Base-by-base conservation (phyloP, 176 grass and related monocot genomes). In the bread wheat (Triticum aestivum) region DNA sequence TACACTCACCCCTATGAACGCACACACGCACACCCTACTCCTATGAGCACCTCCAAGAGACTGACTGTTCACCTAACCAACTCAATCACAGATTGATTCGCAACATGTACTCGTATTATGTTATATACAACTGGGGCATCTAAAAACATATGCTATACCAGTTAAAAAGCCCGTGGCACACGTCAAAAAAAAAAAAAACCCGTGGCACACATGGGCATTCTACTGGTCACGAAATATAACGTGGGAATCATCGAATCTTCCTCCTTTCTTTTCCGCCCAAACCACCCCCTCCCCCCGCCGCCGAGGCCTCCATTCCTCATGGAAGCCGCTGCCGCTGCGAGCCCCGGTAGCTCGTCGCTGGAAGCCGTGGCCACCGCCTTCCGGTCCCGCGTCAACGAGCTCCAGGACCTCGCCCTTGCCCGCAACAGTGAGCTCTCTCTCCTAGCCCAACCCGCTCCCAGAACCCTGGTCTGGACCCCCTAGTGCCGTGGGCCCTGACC, bases 381-480 rank as follows among this genome's bases (percentile, higher is more conserved):
- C 93, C 78, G 83, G 20, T 86, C 88, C 47, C 89, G 86, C 56
- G 89, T 98, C 67, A 65, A 37, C 54, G 93, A 94, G 80, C 91
- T 98, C 52, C 96, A 94, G 81, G 90, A 94, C 21, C 91, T 98
- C 47, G 91, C 93, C 74, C 80, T 98, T 80, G 96, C 96, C 73
- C 91, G 96, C 86, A 98, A 92, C 90, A 98, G 96, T 98, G 90
- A 76, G 52, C 45, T 12, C 59, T 29, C 2, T 67, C 29, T 79
- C 41, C 38, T 34, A 35, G 27, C 61, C 21, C 20, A 62, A 17
- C 83, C 69, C 80, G 9, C 32, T 45, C 59, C 38, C 70, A 18
- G 84, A 82, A 71, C 89, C 82, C 87, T 81, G 76, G 84, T 34
- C 11, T 61, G 37, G 41, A 54, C 15, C 75, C 32, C n/a, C 75